phyloP scores from a whole-genome alignment of 164 flowering plant species.

The Euptelea pleiosperma region DNA sequence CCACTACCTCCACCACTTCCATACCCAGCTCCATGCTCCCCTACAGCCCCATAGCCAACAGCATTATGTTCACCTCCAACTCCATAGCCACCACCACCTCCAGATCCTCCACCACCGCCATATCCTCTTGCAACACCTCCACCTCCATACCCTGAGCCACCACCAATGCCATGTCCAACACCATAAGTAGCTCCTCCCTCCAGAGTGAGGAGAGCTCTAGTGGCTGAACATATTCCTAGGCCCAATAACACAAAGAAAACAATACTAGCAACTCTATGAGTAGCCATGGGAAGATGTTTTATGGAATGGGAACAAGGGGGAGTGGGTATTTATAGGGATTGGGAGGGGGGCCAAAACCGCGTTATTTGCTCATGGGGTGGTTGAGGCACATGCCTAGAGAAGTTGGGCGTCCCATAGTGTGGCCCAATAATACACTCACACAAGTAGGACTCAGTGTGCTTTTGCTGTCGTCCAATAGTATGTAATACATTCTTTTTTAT shows the following conservation, averaged over 20 bases:
- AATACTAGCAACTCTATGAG: conserved; percentile 8
- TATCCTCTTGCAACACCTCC: conserved; percentile 7
- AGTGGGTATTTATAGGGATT: conserved; percentile 19
- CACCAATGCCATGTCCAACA: conserved; percentile 11
- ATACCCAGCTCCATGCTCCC: conserved; percentile 21
- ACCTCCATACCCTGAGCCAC: conserved; percentile 8
- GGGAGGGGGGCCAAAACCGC: conserved; percentile 8
- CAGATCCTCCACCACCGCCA: conserved; percentile 10
- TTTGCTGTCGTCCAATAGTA: conserved; percentile 6
- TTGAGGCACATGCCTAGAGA: conserved; percentile 16
- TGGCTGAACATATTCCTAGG: conserved; percentile 25
- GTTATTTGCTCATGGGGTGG: conserved; percentile 10
- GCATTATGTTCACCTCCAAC: conserved; percentile 16
- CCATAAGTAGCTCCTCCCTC: conserved; percentile 17
- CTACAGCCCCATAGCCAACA: conserved; percentile 16
- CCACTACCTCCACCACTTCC: conserved; percentile 31
- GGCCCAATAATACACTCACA: too few relatives aligned
- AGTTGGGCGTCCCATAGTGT: too few relatives aligned
- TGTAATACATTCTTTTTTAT: too few relatives aligned
- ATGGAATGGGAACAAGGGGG: neutral
- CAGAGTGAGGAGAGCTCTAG: conserved; percentile 27
- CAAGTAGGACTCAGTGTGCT: neutral
- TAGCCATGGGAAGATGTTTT: conserved; percentile 18
- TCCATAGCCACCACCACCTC: conserved; percentile 8
- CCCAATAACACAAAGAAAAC: conserved; percentile 24